phyloP scores from a whole-genome alignment of 148 eudicot genomes.

The Fallopia convolvulus region DNA sequence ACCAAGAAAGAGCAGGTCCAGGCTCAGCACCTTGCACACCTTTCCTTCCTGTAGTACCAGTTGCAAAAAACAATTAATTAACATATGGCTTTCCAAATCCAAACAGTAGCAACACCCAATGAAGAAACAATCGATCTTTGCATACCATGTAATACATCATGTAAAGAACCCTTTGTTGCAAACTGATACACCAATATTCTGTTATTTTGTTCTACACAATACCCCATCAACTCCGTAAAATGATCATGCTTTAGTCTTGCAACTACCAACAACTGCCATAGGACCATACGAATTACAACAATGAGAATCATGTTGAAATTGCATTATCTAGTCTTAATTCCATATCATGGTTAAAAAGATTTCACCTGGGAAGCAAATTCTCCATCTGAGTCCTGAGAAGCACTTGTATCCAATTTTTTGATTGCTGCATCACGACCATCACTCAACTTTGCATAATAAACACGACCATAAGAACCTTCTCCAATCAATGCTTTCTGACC shows the following conservation, averaged over 20 bases:
- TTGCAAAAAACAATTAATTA: neutral
- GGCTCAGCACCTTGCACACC: constrained; percentile 81
- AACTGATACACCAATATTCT: constrained; percentile 62
- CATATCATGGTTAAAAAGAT: neutral
- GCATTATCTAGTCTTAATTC: neutral
- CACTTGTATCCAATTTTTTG: constrained; percentile 62
- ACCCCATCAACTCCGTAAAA: constrained; percentile 51
- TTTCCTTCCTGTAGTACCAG: constrained; percentile 40
- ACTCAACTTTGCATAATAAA: constrained; percentile 50
- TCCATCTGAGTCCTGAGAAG: constrained; percentile 63
- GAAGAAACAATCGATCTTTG: neutral
- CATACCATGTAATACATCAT: constrained; percentile 76
- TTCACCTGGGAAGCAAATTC: constrained; percentile 62
- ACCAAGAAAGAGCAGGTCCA: constrained; percentile 64
- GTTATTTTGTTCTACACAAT: constrained; percentile 51
- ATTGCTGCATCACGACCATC: constrained; percentile 51
- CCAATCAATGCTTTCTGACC: constrained; percentile 57
- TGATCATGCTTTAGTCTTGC: constrained; percentile 73
- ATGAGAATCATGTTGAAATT: neutral
- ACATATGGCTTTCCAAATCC: neutral
- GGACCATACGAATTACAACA: neutral
- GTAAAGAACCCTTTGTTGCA: constrained; percentile 73
- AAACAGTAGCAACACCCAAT: neutral
- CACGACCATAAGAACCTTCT: constrained; percentile 89
- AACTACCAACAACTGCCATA: constrained; percentile 50